These are phyloP conservation scores for Talaromyces funiculosus DNA, from an alignment of 2,329 filamentous ascomycete species.

Conservation along the genomic window DNA sequence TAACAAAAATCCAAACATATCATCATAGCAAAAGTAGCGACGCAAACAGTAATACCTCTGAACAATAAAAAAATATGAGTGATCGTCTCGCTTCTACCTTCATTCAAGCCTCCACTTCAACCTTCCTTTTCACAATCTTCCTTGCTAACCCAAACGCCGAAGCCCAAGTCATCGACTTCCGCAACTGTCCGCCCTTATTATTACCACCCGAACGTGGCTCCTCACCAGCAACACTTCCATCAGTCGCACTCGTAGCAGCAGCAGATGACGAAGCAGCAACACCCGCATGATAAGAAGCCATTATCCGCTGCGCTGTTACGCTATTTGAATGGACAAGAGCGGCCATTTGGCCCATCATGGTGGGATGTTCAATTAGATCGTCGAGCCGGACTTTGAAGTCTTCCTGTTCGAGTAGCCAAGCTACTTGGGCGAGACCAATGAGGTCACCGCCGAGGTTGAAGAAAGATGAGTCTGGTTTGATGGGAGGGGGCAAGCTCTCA, in stretches of 20 bases:
- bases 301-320: constrained; percentile 7
- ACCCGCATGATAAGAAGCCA: constrained; percentile 7
- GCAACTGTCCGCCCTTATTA: constrained; percentile 1
- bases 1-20: neutral
- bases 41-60: no score
- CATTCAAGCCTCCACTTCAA: constrained; percentile 2
- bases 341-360: constrained; percentile 38
- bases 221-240: neutral
- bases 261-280: neutral
- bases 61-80: neutral
- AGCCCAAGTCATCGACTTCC: constrained; percentile 12
- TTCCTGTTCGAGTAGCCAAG: constrained; percentile 38
- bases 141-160: constrained; percentile 11
- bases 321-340: constrained; percentile 22
- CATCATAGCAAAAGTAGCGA: neutral
- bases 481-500: constrained; percentile 13
- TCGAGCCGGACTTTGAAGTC: constrained; percentile 35
- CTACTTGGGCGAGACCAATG: constrained; percentile 36
- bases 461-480: constrained; percentile 38
- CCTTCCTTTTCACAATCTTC: constrained; percentile 14
- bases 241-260: neutral
- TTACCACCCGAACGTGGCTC: neutral
- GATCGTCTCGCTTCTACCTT: neutral
- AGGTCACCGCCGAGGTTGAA: constrained; percentile 40
- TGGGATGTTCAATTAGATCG: constrained; percentile 37